Evolutionary conservation across 169 alveolate species (phyloP).

Genomic region (Cytauxzoon felis): DNA sequence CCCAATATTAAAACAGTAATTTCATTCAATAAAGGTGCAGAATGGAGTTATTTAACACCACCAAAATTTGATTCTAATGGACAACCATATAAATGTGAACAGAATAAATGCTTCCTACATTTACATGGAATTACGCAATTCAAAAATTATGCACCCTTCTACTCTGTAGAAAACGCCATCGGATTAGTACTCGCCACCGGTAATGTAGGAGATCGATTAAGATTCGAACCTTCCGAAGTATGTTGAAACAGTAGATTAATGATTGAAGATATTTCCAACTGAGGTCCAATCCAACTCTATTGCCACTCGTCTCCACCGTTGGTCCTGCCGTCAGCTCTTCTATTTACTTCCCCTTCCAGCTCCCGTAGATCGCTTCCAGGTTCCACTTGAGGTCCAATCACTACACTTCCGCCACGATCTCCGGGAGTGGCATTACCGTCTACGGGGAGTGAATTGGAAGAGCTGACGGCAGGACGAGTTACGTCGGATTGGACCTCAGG

Average conservation of each 20-base stretch:
- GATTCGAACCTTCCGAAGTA: conserved; percentile 80
- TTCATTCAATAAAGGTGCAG: conserved; percentile 96
- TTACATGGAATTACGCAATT: conserved; percentile 87
- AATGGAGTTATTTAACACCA: conserved; percentile 92
- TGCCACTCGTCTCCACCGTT: too few species aligned
- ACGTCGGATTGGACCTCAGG: too few species aligned
- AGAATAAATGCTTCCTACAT: conserved; percentile 90
- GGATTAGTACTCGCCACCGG: conserved; percentile 97
- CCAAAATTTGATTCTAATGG: conserved; percentile 92
- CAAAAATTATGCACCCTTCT: conserved; percentile 89
- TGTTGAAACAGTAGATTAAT: too few species aligned
- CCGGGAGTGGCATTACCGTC: too few species aligned
- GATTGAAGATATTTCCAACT: background rate
- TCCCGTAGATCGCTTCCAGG: too few species aligned
- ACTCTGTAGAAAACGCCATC: conserved; percentile 92
- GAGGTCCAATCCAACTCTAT: too few species aligned
- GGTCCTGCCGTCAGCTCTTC: too few species aligned
- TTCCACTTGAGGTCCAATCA: too few species aligned
- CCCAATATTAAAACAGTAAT: conserved; percentile 85
- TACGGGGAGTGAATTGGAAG: too few species aligned
- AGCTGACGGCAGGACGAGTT: too few species aligned
- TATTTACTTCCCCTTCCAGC: too few species aligned
- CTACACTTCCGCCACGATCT: too few species aligned
- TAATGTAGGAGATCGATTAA: conserved; percentile 88
- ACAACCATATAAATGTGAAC: conserved; percentile 84